Percentiles rank a stretch among this genome's conserved stretches.
Conservation (phyloP, 768 basidiomycete species). For the Suillus subaureus region DNA sequence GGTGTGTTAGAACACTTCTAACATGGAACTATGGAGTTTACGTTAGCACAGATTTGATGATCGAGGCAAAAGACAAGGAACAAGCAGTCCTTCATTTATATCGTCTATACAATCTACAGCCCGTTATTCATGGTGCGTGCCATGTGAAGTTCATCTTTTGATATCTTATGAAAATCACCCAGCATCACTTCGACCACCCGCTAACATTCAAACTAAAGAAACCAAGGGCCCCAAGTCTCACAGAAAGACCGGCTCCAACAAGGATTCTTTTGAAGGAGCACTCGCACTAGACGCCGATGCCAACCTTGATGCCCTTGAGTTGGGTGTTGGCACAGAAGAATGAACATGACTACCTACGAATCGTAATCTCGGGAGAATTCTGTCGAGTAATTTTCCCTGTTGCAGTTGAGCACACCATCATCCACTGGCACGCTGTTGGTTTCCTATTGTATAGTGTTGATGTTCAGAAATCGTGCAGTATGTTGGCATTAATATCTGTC, state of each 20-base stretch:
- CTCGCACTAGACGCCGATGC: not conserved
- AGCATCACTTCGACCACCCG: conserved; percentile 47
- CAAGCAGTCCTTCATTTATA: conserved; percentile 90
- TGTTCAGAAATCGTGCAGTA: not conserved
- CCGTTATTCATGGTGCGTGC: conserved; percentile 58
- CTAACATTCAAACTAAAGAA: conserved; percentile 39
- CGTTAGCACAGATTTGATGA: conserved; percentile 70
- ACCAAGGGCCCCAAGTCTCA: conserved; percentile 47
- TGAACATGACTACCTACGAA: not conserved
- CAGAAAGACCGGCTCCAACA: conserved; percentile 29
- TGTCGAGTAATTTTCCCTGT: not conserved
- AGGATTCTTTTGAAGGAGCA: conserved; percentile 31
- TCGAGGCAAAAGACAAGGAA: conserved; percentile 93
- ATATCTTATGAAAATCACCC: not conserved
- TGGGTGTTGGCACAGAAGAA: not conserved
- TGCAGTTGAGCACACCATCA: too few relatives aligned
- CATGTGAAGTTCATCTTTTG: conserved; percentile 6
- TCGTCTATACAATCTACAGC: conserved; percentile 70
- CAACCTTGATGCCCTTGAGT: conserved; percentile 3
- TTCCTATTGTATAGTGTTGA: not conserved
- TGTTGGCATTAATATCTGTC: too few relatives aligned
- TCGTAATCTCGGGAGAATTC: not conserved
- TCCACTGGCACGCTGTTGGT: not conserved
- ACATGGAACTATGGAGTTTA: conserved; percentile 14
- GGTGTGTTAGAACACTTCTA: conserved; percentile 37